A percentile compares a stretch with the other conserved stretches of the same genome.
These are phyloP conservation scores for Pluteus cervinus DNA, from an alignment of 768 basidiomycete genomes.

Conservation along the genomic window DNA sequence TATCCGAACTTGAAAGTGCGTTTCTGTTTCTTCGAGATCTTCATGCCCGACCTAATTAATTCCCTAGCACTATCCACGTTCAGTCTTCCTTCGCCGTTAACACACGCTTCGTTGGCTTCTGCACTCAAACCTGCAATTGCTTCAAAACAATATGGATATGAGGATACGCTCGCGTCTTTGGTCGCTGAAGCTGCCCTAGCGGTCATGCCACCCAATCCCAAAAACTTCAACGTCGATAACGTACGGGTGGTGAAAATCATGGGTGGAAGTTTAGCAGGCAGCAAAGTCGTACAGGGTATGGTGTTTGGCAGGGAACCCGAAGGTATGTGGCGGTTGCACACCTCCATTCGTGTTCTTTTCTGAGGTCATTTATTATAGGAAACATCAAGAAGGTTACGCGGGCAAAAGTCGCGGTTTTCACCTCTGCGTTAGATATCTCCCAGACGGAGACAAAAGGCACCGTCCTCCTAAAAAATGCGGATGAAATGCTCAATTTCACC, in stretches of 20 bases:
- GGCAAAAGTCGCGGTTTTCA: constrained; percentile 95
- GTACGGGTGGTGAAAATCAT: constrained; percentile 98
- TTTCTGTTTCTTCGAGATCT: constrained; percentile 12
- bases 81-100: constrained; percentile 66
- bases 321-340: constrained; percentile 37
- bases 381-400: constrained; percentile 74
- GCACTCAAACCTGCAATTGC: constrained; percentile 91
- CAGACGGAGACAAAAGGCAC: constrained; percentile 99
- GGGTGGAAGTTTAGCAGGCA: constrained; percentile 82
- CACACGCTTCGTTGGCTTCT: constrained; percentile 57
- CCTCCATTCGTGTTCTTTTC: background rate
- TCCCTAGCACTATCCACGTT: constrained; percentile 60
- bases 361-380: constrained; percentile 35
- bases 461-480: constrained; percentile 89
- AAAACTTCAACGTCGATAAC: constrained; percentile 97
- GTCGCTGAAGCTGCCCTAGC: constrained; percentile 91
- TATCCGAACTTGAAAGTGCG: constrained; percentile 88
- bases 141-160: constrained; percentile 95
- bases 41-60: constrained; percentile 10
- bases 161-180: constrained; percentile 72
- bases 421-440: constrained; percentile 84
- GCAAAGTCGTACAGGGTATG: constrained; percentile 94
- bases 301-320: constrained; percentile 97
- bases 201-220: constrained; percentile 84
- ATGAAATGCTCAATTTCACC: constrained; percentile 97